Base-by-base conservation (phyloP, 306 rosid species). In the Fragaria vesca region DNA sequence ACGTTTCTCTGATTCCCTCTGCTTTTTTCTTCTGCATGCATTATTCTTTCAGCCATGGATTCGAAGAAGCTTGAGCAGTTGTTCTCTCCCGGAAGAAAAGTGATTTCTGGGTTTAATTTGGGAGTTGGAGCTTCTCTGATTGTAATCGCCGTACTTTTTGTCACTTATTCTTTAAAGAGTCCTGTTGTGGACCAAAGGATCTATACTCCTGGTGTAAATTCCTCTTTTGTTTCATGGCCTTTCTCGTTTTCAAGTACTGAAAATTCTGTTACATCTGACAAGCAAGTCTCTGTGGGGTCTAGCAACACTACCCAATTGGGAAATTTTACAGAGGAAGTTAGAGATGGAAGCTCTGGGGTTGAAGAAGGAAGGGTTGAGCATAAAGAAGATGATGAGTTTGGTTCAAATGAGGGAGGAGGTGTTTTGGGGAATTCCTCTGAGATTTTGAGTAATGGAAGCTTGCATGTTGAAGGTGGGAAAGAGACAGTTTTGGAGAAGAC, bases 51-150 rank as follows among this genome's bases (percentile, higher is more conserved):
- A 9, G 78, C 80, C 81, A 91, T 96, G 99, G 93, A 86, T 17
- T 74, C 69, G 60, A 93, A 85, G 84, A 88, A 69, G 75, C 74
- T 84, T 0, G 97, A 89, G 75, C 86, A 81, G 78, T 73, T 88
- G 67, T 32, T 72, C 20, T 84, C 86, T 13, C 83, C 83, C n/a
- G 83, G 79, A 76, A 90, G 91, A 65, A 91, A 89, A 71, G 76
- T 93, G 1, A 47, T 87, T 74, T 93, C 97, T 60, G 91, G 97
- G 52, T 89, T 93, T 76, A 84, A 88, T 80, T 87, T 93, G 58
- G 93, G 96, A 32, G 55, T 90, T 76, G 87, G 80, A 46, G 81
- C 81, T 79, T 90, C 94, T 68, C 69, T 96, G 26, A 8, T 86
- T 77, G 47, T 91, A 60, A 71, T 65, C 24, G 69, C 45, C 69